A percentile compares a stretch with the other conserved stretches of the same genome.
phyloP scores from a whole-genome alignment of 805 yeast genomes.

The Sporopachydermia quercuum region DNA sequence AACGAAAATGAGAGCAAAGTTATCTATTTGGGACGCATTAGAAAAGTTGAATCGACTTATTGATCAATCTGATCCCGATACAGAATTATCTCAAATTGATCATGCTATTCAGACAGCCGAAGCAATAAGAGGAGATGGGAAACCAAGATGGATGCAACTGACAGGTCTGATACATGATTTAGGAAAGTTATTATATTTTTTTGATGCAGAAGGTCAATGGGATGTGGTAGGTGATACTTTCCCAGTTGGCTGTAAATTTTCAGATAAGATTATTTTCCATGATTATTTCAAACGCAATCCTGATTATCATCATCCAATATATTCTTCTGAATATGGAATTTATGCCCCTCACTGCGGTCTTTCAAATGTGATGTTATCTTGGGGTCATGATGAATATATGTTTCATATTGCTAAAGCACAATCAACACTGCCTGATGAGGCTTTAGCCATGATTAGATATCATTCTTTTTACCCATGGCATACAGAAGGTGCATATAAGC shows the following conservation, averaged over 20 bases:
- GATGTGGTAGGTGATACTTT: slow-evolving; percentile 72
- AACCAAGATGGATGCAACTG: slow-evolving; percentile 64
- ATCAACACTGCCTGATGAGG: slow-evolving; percentile 38
- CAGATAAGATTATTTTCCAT: slow-evolving; percentile 36
- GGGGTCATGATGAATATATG: slow-evolving; percentile 58
- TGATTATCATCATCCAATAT: slow-evolving; percentile 35
- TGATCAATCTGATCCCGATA: slow-evolving; percentile 66
- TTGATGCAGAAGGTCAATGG: slow-evolving; percentile 66
- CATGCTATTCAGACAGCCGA: slow-evolving; percentile 69
- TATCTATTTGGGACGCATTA: slow-evolving; percentile 62
- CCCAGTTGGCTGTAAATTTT: slow-evolving; percentile 58
- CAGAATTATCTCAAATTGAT: slow-evolving; percentile 59
- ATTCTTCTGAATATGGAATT: slow-evolving; percentile 40
- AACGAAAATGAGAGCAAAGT: slow-evolving; percentile 46
- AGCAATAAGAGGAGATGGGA: slow-evolving; percentile 49
- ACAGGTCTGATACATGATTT: slow-evolving; percentile 62
- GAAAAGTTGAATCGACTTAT: slow-evolving; percentile 43
- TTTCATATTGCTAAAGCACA: slow-evolving; percentile 41
- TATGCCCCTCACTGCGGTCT: slow-evolving; percentile 39
- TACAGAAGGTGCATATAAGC: slow-evolving; percentile 38
- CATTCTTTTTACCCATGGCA: slow-evolving; percentile 54
- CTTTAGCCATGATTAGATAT: slow-evolving; percentile 43
- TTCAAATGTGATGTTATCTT: slow-evolving; percentile 42
- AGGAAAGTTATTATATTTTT: slow-evolving; percentile 54
- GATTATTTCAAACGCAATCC: slow-evolving; percentile 22